Percentiles rank a stretch among this genome's conserved stretches.
phyloP scores from a whole-genome alignment of 2,329 filamentous ascomycete genomes.

The Mariannaea elegans region DNA sequence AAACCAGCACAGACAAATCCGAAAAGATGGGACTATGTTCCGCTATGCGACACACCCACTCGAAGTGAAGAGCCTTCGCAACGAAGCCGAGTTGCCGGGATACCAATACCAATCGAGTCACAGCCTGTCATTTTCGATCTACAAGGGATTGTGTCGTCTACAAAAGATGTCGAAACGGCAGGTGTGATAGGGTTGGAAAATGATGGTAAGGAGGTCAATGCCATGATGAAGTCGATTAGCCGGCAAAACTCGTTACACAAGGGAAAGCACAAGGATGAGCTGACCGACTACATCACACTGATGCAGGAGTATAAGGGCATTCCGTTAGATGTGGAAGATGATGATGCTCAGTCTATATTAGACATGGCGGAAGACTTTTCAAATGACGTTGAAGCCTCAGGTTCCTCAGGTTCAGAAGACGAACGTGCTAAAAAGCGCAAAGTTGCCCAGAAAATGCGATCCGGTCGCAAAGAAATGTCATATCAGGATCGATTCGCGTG shows the following conservation, averaged over 20 bases:
- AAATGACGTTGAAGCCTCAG: constrained; percentile 24
- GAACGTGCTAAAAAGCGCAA: constrained; percentile 29
- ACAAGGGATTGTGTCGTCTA: constrained; percentile 14
- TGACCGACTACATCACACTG: constrained; percentile 72
- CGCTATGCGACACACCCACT: constrained; percentile 48
- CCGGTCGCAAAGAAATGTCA: constrained; percentile 40
- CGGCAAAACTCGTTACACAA: background rate
- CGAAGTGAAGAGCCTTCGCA: constrained; percentile 46
- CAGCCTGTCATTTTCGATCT: constrained; percentile 40
- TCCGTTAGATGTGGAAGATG: constrained; percentile 61
- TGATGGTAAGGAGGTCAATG: background rate
- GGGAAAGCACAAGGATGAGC: constrained; percentile 55
- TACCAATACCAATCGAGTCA: constrained; percentile 33
- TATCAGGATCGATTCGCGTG: constrained; percentile 64
- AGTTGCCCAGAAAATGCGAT: constrained; percentile 29
- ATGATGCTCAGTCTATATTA: constrained; percentile 47
- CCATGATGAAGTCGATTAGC: background rate
- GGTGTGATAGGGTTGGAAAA: background rate
- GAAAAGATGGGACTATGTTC: constrained; percentile 50
- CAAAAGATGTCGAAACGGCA: background rate
- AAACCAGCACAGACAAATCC: constrained; percentile 55
- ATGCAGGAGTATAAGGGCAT: constrained; percentile 68
- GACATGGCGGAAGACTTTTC: constrained; percentile 25
- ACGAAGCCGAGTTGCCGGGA: constrained; percentile 28
- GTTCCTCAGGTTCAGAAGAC: constrained; percentile 38